Percentiles rank a stretch among this genome's conserved stretches.
phyloP scores from a whole-genome alignment of 306 rosid genomes.

The Medicago ruthenica region DNA sequence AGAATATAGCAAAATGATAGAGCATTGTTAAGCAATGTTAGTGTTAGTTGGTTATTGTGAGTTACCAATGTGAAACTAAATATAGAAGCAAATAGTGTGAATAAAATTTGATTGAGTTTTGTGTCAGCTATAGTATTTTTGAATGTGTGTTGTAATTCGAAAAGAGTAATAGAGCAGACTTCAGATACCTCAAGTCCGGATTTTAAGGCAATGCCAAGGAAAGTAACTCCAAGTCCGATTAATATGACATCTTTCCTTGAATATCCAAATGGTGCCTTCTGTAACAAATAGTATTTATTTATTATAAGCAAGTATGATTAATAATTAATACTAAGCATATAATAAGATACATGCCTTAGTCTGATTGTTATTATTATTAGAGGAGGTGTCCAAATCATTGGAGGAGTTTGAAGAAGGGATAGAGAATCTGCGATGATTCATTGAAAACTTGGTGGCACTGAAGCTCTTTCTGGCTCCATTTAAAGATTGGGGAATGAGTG shows the following conservation, averaged over 20 bases:
- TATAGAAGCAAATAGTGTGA: too few species aligned
- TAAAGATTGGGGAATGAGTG: slow-evolving; percentile 46
- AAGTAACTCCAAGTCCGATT: slow-evolving; percentile 88
- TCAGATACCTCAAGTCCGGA: slow-evolving; percentile 75
- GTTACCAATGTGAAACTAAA: too few species aligned
- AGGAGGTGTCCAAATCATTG: slow-evolving; percentile 41
- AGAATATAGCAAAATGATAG: too few species aligned
- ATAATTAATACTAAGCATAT: too few species aligned
- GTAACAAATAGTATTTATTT: background rate
- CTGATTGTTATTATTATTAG: slow-evolving; percentile 31
- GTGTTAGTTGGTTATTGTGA: too few species aligned
- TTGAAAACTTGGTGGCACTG: slow-evolving; percentile 22
- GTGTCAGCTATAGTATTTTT: too few species aligned
- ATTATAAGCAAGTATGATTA: too few species aligned
- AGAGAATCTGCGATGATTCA: slow-evolving; percentile 39
- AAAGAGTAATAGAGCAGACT: too few species aligned
- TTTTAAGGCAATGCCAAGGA: slow-evolving; percentile 76
- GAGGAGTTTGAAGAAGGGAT: slow-evolving; percentile 63
- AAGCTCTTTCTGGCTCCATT: slow-evolving; percentile 46
- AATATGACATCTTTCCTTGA: slow-evolving; percentile 90
- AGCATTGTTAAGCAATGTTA: too few species aligned
- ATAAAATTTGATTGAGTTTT: too few species aligned
- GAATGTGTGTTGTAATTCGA: too few species aligned
- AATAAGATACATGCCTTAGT: slow-evolving; percentile 57
- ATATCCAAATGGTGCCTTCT: slow-evolving; percentile 84